Base-by-base conservation (phyloP, 768 basidiomycete genomes). In the Podaxis sp. region DNA sequence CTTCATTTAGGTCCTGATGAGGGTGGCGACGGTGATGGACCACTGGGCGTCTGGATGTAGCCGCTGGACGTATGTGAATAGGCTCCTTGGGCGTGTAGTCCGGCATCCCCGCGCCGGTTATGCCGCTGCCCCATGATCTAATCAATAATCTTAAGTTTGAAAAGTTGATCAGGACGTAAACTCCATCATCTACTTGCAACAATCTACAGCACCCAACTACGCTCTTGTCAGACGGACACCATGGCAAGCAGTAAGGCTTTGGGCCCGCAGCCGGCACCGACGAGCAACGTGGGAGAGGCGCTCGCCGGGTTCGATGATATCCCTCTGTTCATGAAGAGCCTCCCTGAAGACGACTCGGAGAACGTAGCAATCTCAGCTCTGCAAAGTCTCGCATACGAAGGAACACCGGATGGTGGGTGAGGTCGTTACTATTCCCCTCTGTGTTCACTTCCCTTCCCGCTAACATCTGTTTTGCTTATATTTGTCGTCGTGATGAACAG, bases 271-370 rank as follows among this genome's bases (percentile, higher is more conserved):
- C 61, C 7, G 12, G 70, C 73, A 56, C 66, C 70, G 12, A 66
- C 73, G 1, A 66, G 70, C n/a, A 72, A 74, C 25, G n/a, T 77
- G 7, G 72, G 80, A 37, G 75, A 77, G 36, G 74, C 73, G n/a
- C 71, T 84, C 5, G 75, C 78, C 0, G 75, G 72, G 3, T 77
- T 85, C 53, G 88, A 95, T 66, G 79, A 83, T 3, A 76, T 91
- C 2, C 97, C 97, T 5, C 77, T 99, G 40, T 99, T 99, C 76
- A 98, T 98, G 95, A 87, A 87, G 67, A 84, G 87, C 19, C 80
- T 97, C 19, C 95, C 96, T 0, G 77, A 76, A 3, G 91, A 90
- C 4, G 84, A 84, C 11, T 69, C 79, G n/a, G 80, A 87, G 24
- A 87, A 91, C 66, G 75, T 80, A 2, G 82, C 87, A 2, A 69